Evolutionary conservation across 1,284 basidiomycete genomes (phyloP).

Genomic region (Sphagnurus paluster): DNA sequence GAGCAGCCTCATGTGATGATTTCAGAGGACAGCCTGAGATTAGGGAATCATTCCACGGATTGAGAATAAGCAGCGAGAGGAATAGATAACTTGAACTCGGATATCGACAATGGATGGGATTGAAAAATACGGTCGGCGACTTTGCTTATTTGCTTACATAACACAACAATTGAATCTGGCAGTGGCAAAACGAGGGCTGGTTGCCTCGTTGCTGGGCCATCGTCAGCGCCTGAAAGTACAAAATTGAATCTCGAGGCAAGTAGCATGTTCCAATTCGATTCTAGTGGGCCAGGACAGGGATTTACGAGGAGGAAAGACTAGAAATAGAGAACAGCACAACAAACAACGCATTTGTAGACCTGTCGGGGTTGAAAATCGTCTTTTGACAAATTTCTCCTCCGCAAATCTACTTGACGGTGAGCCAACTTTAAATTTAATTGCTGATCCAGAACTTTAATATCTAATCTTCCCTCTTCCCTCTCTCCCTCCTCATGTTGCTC

Average conservation of each 20-base stretch:
- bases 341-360: constrained; percentile 29
- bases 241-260: neutral
- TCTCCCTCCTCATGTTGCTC: constrained; percentile 12
- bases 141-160: too few species aligned
- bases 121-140: constrained; percentile 24
- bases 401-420: constrained; percentile 56
- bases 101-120: constrained; percentile 8
- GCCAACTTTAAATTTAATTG: constrained; percentile 61
- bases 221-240: neutral
- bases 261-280: neutral
- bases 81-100: neutral
- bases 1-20: too few species aligned
- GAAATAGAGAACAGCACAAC: constrained; percentile 22
- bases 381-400: constrained; percentile 45
- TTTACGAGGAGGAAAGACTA: neutral
- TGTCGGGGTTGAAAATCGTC: constrained; percentile 43
- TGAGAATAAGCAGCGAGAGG: too few species aligned
- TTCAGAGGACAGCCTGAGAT: too few species aligned
- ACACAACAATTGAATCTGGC: too few species aligned
- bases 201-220: constrained; percentile 3
- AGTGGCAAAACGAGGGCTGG: neutral
- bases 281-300: neutral
- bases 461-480: constrained; percentile 30
- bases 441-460: constrained; percentile 54
- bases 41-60: too few species aligned